Conservation (phyloP, 306 rosid species). For the Vicia sativa region DNA sequence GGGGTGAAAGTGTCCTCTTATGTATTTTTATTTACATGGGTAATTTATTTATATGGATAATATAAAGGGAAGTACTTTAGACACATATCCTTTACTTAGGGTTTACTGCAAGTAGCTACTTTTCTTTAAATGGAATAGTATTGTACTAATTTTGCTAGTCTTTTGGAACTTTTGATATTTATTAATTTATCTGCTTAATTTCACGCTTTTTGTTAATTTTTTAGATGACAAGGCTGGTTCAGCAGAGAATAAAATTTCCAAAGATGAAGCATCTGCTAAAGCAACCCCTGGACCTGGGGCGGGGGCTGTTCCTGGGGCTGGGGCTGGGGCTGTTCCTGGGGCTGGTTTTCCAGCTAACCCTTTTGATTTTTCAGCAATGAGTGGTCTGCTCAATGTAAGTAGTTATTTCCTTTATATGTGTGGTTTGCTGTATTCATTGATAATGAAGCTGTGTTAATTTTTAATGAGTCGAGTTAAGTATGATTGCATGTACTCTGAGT, state of each 20-base stretch:
- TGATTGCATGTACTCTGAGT: slow-evolving; percentile 24
- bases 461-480: slow-evolving; percentile 23
- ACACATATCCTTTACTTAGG: slow-evolving; percentile 33
- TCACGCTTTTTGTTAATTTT: slow-evolving; percentile 38
- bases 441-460: slow-evolving; percentile 17
- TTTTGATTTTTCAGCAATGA: slow-evolving; percentile 94
- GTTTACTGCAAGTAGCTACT: slow-evolving; percentile 10
- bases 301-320: slow-evolving; percentile 48
- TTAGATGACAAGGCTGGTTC: slow-evolving; percentile 64
- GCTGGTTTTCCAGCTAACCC: slow-evolving; percentile 66
- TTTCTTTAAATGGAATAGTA: not conserved
- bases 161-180: slow-evolving; percentile 5
- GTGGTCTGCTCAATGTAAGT: slow-evolving; percentile 90
- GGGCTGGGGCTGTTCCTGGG: slow-evolving; percentile 60
- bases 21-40: no score
- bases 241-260: slow-evolving; percentile 53
- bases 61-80: not conserved
- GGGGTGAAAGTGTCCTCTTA: no score
- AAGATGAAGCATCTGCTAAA: slow-evolving; percentile 60
- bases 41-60: slow-evolving; percentile 1
- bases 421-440: slow-evolving; percentile 14
- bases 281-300: slow-evolving; percentile 57
- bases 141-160: not conserved
- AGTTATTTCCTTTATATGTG: not conserved
- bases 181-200: slow-evolving; percentile 16